phyloP scores from a whole-genome alignment of 148 eudicot species.

The Vaccinium myrtillus region DNA sequence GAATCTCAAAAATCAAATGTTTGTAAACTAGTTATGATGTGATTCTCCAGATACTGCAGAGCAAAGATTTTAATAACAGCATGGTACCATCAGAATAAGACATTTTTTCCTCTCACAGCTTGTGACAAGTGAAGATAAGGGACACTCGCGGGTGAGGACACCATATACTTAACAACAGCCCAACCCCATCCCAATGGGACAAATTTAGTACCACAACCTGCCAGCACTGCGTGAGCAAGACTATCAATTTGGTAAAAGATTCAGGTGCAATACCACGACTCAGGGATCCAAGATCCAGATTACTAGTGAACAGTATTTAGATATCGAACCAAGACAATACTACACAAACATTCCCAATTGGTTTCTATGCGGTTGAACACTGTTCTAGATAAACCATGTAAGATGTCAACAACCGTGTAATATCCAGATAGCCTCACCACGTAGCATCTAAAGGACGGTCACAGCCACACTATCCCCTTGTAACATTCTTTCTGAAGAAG shows the following conservation, averaged over 20 bases:
- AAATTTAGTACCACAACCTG: not conserved
- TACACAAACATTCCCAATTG: not conserved
- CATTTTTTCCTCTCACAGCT: not conserved
- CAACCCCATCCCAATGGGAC: not conserved
- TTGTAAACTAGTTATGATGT: not conserved
- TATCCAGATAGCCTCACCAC: conserved; percentile 2
- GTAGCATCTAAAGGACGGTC: not conserved
- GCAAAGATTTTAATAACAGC: not conserved
- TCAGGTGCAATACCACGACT: not conserved
- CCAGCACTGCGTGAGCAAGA: not conserved
- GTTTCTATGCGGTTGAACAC: not conserved
- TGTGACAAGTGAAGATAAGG: not conserved
- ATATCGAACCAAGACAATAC: not conserved
- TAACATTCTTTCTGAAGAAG: not conserved
- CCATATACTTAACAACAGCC: not conserved
- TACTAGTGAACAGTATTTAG: no score
- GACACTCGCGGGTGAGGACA: not conserved
- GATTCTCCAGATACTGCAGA: conserved; percentile 12
- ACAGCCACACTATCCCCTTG: not conserved
- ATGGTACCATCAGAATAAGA: not conserved
- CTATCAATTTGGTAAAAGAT: not conserved
- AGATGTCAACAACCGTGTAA: conserved; percentile 4
- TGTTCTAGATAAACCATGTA: not conserved
- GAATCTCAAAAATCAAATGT: not conserved
- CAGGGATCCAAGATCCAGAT: not conserved